phyloP scores from a whole-genome alignment of 108 stramenopile species.

The Heterococcus sp. region DNA sequence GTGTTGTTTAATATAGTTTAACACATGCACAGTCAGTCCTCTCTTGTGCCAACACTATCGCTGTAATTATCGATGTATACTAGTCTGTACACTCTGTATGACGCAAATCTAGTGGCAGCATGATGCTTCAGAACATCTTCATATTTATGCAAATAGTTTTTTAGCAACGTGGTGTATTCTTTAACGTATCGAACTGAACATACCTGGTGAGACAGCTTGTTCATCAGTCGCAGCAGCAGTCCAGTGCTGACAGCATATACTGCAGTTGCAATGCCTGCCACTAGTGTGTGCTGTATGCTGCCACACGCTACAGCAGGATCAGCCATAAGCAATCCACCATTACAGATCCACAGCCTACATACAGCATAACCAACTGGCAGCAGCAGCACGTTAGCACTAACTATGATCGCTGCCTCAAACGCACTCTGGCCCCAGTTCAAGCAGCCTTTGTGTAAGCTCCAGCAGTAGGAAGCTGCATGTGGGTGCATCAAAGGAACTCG shows the following conservation, averaged over 20 bases:
- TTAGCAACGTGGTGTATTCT: background rate
- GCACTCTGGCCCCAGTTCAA: background rate
- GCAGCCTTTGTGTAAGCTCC: background rate
- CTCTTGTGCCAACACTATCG: no score
- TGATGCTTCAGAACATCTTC: background rate
- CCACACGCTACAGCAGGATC: slow-evolving; percentile 10
- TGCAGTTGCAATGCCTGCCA: slow-evolving; percentile 2
- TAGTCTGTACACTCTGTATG: background rate
- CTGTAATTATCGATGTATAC: background rate
- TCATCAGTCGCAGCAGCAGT: background rate
- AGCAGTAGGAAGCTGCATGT: background rate
- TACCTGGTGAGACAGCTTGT: background rate
- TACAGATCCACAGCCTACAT: slow-evolving; percentile 9
- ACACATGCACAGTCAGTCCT: background rate
- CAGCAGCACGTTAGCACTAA: slow-evolving; percentile 15
- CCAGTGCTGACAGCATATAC: background rate
- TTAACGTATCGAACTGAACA: no score
- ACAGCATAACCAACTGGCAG: slow-evolving; percentile 26
- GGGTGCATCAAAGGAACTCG: background rate
- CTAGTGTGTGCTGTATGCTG: background rate
- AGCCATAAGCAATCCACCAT: slow-evolving; percentile 9
- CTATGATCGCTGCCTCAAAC: slow-evolving; percentile 9
- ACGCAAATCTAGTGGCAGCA: background rate
- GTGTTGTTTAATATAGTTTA: background rate
- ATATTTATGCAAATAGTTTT: background rate